Conservation (phyloP, 2,329 filamentous ascomycete species). For the Tolypocladium album region DNA sequence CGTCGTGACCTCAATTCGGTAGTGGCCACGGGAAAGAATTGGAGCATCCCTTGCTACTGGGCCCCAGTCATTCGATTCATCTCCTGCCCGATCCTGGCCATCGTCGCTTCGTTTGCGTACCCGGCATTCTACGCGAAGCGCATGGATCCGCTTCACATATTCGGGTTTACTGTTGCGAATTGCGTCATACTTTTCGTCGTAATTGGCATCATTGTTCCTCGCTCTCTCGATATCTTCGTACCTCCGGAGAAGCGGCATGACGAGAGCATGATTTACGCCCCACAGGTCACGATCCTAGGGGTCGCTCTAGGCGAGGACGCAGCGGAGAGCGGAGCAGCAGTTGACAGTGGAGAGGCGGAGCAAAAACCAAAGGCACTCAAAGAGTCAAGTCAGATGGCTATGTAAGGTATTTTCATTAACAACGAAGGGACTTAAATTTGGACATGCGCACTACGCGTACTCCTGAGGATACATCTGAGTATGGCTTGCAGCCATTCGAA, state of each 20-base stretch:
- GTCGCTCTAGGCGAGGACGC: neutral
- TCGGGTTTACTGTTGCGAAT: slow-evolving; percentile 26
- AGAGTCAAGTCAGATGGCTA: neutral
- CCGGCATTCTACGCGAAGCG: slow-evolving; percentile 24
- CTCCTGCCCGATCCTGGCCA: slow-evolving; percentile 29
- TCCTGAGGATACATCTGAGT: too few relatives aligned
- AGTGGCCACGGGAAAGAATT: slow-evolving; percentile 33
- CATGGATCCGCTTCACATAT: slow-evolving; percentile 30
- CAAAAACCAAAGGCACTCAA: neutral
- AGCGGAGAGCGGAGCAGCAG: neutral
- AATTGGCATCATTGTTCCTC: slow-evolving; percentile 31
- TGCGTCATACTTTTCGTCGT: slow-evolving; percentile 28
- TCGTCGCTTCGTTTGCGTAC: slow-evolving; percentile 36
- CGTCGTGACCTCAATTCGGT: slow-evolving; percentile 40
- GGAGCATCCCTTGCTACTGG: slow-evolving; percentile 37
- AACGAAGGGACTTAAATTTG: neutral
- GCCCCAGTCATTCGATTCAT: slow-evolving; percentile 25
- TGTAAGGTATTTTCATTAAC: neutral
- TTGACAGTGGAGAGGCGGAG: neutral
- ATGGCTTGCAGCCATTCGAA: neutral
- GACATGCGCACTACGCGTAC: neutral
- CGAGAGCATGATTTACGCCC: neutral
- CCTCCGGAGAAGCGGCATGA: neutral
- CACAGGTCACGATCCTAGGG: neutral
- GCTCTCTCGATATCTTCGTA: neutral